Conservation (phyloP, 305 asterid genomes). For the Solanum hybrid region DNA sequence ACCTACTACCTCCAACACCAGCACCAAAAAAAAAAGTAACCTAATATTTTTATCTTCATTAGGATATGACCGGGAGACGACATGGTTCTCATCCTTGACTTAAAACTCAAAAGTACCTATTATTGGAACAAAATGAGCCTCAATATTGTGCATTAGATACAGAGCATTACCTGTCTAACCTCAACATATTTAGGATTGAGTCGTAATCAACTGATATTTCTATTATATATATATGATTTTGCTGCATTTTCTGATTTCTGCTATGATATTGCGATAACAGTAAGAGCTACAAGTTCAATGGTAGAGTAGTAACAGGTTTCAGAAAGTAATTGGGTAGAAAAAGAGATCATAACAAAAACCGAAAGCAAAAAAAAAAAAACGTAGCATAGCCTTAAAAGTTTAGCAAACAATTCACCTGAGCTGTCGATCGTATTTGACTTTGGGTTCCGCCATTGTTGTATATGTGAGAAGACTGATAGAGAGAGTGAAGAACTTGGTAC, state of each 20-base stretch:
- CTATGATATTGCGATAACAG: background rate
- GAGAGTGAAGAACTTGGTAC: background rate
- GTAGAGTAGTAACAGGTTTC: background rate
- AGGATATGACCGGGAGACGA: background rate
- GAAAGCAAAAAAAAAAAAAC: background rate
- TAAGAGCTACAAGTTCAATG: background rate
- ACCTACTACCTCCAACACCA: background rate
- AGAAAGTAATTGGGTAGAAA: background rate
- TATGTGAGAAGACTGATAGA: background rate
- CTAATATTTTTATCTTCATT: background rate
- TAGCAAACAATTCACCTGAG: slow-evolving; percentile 43
- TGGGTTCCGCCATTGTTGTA: slow-evolving; percentile 74
- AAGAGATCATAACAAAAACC: background rate
- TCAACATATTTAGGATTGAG: background rate
- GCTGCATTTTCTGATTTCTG: background rate
- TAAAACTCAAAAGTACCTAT: background rate
- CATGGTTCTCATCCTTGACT: background rate
- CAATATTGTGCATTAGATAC: background rate
- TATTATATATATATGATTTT: background rate
- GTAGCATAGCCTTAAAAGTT: background rate
- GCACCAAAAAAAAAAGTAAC: background rate
- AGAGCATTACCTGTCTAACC: background rate
- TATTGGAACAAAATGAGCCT: background rate
- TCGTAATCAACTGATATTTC: background rate
- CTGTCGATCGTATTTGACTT: slow-evolving; percentile 93